These are phyloP conservation scores for Globisporangium sylvaticum DNA, from an alignment of 352 stramenopile species.

Conservation along the genomic window DNA sequence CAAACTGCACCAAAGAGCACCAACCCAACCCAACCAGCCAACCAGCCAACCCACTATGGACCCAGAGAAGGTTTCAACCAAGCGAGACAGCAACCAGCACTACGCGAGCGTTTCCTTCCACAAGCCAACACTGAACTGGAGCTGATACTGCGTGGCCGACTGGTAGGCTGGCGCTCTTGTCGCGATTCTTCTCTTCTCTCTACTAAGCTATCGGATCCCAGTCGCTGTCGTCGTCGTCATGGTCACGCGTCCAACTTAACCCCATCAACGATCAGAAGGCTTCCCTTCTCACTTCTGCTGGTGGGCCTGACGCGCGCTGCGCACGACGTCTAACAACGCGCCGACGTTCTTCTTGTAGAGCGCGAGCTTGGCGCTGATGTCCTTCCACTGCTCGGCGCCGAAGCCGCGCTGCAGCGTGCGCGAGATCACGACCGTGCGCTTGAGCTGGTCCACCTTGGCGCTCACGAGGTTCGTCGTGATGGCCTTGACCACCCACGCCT, in stretches of 20 bases:
- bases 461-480: slow-evolving; percentile 89
- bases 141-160: too few species aligned
- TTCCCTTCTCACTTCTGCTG: slow-evolving; percentile 39
- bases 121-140: too few species aligned
- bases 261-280: background rate
- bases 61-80: too few species aligned
- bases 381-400: slow-evolving; percentile 87
- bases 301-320: slow-evolving; percentile 63
- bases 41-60: background rate
- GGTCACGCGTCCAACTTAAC: background rate
- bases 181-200: slow-evolving; percentile 6
- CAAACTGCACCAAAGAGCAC: background rate
- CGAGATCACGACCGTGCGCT: slow-evolving; percentile 86
- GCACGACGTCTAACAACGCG: slow-evolving; percentile 83
- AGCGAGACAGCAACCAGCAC: too few species aligned
- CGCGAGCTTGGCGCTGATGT: slow-evolving; percentile 85
- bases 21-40: background rate
- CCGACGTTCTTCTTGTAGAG: slow-evolving; percentile 93
- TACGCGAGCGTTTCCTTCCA: too few species aligned
- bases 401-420: slow-evolving; percentile 79
- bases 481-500: slow-evolving; percentile 93
- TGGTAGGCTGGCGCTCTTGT: background rate
- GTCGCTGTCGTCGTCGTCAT: background rate
- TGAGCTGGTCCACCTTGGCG: slow-evolving; percentile 95
- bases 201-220: slow-evolving; percentile 12